phyloP scores from a whole-genome alignment of 2,329 filamentous ascomycete species.

The Amphichorda felina region DNA sequence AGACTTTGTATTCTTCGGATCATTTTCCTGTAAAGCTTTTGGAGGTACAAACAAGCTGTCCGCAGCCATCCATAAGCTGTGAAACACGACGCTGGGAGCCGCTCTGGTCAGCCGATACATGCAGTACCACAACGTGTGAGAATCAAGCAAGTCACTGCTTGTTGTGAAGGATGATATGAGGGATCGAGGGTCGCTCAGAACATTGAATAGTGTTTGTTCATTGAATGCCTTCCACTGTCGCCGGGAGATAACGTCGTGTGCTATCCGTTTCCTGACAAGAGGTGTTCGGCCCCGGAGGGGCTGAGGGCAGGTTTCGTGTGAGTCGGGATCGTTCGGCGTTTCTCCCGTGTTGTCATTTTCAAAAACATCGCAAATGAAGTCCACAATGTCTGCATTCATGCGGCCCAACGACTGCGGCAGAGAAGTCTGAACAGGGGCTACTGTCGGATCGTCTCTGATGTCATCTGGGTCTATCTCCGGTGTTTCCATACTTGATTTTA shows the following conservation, averaged over 20 bases:
- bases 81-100: conserved; percentile 45
- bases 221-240: conserved; percentile 44
- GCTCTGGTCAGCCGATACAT: conserved; percentile 47
- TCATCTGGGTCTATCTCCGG: not conserved
- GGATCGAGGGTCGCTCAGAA: conserved; percentile 44
- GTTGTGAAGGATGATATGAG: conserved; percentile 45
- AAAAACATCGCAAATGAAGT: conserved; percentile 49
- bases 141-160: conserved; percentile 41
- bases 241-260: not conserved
- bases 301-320: conserved; percentile 3
- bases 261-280: not conserved
- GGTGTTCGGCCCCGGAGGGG: not conserved
- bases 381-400: conserved; percentile 42
- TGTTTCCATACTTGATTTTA: not conserved
- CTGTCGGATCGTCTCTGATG: not conserved
- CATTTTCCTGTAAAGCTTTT: conserved; percentile 23
- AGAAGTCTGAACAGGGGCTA: conserved; percentile 7
- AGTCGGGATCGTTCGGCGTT: conserved; percentile 24
- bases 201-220: conserved; percentile 52
- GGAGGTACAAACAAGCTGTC: conserved; percentile 46
- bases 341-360: conserved; percentile 44
- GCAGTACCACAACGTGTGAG: conserved; percentile 50
- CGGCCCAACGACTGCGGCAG: conserved; percentile 45
- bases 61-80: conserved; percentile 53
- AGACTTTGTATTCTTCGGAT: not conserved